These are phyloP conservation scores for Daldinia concentrica DNA, from an alignment of 495 filamentous ascomycete species.

Conservation along the genomic window DNA sequence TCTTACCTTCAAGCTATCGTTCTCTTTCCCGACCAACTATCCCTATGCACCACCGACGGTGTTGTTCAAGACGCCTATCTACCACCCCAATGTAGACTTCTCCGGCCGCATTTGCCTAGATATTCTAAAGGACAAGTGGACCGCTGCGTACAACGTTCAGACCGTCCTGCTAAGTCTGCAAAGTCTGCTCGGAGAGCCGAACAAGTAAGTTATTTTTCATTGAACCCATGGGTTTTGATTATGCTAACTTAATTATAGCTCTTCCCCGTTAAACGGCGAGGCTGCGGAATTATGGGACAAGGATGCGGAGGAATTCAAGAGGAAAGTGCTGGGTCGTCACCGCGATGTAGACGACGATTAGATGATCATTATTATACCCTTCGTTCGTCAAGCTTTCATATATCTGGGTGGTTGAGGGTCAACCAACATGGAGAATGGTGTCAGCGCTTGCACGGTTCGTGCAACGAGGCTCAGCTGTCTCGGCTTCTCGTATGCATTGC, in stretches of 20 bases:
- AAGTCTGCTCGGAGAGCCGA: slow-evolving; percentile 94
- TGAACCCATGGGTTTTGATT: background rate
- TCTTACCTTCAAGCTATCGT: slow-evolving; percentile 91
- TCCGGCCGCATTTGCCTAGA: slow-evolving; percentile 93
- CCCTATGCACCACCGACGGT: slow-evolving; percentile 94
- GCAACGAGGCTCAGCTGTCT: slow-evolving; percentile 23
- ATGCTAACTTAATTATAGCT: slow-evolving; percentile 59
- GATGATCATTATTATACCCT: slow-evolving; percentile 31
- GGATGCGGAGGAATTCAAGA: slow-evolving; percentile 86
- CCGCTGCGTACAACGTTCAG: slow-evolving; percentile 90
- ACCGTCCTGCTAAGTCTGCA: slow-evolving; percentile 93
- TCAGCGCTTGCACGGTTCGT: slow-evolving; percentile 39
- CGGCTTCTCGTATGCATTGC: slow-evolving; percentile 17
- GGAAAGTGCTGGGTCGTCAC: slow-evolving; percentile 66
- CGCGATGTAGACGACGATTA: slow-evolving; percentile 66
- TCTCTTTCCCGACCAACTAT: slow-evolving; percentile 91
- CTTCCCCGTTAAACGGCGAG: slow-evolving; percentile 94
- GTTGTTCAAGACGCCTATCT: slow-evolving; percentile 91
- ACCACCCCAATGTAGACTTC: slow-evolving; percentile 94
- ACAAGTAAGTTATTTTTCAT: slow-evolving; percentile 74
- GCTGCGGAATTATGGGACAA: slow-evolving; percentile 96
- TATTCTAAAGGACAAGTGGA: slow-evolving; percentile 99
- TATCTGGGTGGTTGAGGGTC: slow-evolving; percentile 23
- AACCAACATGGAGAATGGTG: slow-evolving; percentile 52
- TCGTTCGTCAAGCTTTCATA: slow-evolving; percentile 13